These are phyloP conservation scores for Rheum nobile DNA, from an alignment of 148 eudicot genomes.

Conservation along the genomic window DNA sequence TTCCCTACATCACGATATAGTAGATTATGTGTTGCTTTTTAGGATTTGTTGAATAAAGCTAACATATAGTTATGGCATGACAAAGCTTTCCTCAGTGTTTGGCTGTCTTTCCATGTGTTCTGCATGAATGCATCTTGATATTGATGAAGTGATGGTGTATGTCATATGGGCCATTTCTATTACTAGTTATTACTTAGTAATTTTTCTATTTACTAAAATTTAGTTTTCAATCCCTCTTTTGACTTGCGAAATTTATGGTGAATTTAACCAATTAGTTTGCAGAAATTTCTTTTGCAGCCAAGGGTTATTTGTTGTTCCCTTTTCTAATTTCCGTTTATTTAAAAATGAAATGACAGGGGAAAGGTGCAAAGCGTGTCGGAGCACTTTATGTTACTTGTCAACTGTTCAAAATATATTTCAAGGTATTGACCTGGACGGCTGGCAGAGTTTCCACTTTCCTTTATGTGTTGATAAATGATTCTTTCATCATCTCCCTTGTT, in stretches of 20 bases:
- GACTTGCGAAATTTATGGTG: neutral
- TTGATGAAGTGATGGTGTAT: constrained; percentile 2
- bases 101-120: neutral
- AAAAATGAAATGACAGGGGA: constrained; percentile 45
- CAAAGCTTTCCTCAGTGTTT: neutral
- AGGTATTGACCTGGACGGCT: constrained; percentile 29
- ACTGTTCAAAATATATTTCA: constrained; percentile 88
- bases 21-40: neutral
- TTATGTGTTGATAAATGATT: neutral
- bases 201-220: neutral
- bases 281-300: neutral
- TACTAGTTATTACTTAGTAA: neutral
- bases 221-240: neutral
- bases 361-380: constrained; percentile 97
- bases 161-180: neutral
- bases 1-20: neutral
- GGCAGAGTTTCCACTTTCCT: neutral
- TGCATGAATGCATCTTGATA: neutral
- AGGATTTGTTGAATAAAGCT: neutral
- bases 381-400: constrained; percentile 95
- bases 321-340: constrained; percentile 4
- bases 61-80: neutral
- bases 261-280: neutral
- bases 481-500: neutral
- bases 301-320: neutral